Evolutionary conservation across 148 eudicot species (phyloP).

Genomic region (Silene latifolia): DNA sequence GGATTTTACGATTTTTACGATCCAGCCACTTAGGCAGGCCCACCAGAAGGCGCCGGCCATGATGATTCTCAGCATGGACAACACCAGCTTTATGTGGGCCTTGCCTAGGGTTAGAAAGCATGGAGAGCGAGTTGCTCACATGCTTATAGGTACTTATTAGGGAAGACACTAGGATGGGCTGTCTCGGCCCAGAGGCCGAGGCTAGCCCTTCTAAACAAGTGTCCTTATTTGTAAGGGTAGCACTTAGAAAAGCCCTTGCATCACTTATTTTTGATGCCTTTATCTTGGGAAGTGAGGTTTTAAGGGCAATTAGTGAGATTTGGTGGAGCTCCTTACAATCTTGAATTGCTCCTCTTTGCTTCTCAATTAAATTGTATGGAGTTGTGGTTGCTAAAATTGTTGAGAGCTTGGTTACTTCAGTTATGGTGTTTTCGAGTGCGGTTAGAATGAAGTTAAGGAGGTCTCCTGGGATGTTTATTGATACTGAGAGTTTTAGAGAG

Average conservation of each 20-base stretch:
- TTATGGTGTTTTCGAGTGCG: constrained; percentile 57
- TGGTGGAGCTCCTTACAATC: constrained; percentile 86
- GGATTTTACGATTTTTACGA: constrained; percentile 26
- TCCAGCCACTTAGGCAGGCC: constrained; percentile 19
- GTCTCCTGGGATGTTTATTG: constrained; percentile 44
- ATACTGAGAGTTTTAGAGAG: constrained; percentile 51
- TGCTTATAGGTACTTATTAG: constrained; percentile 41
- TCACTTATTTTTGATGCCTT: constrained; percentile 34
- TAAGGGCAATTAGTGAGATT: constrained; percentile 40
- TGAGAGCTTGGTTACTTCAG: constrained; percentile 50
- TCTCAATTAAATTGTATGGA: constrained; percentile 39
- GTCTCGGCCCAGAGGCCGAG: constrained; percentile 54
- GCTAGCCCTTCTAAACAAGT: constrained; percentile 86
- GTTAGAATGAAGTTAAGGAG: constrained; percentile 46
- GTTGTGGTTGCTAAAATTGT: constrained; percentile 34
- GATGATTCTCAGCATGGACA: neutral
- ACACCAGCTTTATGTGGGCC: neutral
- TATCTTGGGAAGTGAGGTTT: constrained; percentile 43
- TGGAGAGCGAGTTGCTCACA: constrained; percentile 68
- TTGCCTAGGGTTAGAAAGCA: constrained; percentile 33
- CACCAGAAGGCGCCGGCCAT: neutral
- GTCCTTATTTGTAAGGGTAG: constrained; percentile 70
- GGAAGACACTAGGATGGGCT: constrained; percentile 42
- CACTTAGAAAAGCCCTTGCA: constrained; percentile 57
- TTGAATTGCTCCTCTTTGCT: constrained; percentile 59